Base-by-base conservation (phyloP, 495 filamentous ascomycete species). In the Chlorociboria aeruginascens region DNA sequence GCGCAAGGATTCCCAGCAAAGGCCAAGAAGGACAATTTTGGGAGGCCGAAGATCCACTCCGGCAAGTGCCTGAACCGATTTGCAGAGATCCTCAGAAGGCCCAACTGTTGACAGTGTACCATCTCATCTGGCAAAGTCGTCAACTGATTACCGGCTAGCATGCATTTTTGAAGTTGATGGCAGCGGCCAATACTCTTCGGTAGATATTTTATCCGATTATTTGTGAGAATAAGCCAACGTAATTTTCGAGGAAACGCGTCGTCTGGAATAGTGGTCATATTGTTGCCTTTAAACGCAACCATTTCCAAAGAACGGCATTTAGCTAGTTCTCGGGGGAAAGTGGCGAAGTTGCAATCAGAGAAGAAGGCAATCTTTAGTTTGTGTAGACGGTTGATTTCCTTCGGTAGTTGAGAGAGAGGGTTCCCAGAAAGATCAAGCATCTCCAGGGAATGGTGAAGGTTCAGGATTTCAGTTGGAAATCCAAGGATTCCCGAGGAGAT, bases 401-500 rank as follows among this genome's bases (percentile, higher is more conserved):
- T 32, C 0, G 68, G 68, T 11, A 72, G 57, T 1, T 53, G 52
- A 2, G 62, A 70, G 1, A 71, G 56, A 1, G 52, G 48, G 3
- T 67, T 72, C 3, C 59, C 61, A 0, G 70, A 72, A 40, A 73
- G 65, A 39, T 73, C 69, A 29, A 72, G 64, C 12, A 64, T 59
- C 44, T 67, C 61, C 11, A 72, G 65, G 2, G 62, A 62, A 9
- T 57, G 48, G 43, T 63, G 64, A 29, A 66, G 55, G 30, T 59
- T 45, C 20, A 69, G 59, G 17, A 73, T 63, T 43, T 67, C 63
- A 8, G 40, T 32, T n/a, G 68, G 70, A 41, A 73, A 67, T 1
- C 49, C 11, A 33, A 47, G 34, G 36, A 73, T 51, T 0, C 62
- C 56, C 34, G 55, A 61, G 2, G 58, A 56, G 17, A 71, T 43